Evolutionary conservation across 2,329 filamentous ascomycete species (phyloP), one percentile per base, ranked within the genome.

Genomic region (Paecilomyces niveus): DNA sequence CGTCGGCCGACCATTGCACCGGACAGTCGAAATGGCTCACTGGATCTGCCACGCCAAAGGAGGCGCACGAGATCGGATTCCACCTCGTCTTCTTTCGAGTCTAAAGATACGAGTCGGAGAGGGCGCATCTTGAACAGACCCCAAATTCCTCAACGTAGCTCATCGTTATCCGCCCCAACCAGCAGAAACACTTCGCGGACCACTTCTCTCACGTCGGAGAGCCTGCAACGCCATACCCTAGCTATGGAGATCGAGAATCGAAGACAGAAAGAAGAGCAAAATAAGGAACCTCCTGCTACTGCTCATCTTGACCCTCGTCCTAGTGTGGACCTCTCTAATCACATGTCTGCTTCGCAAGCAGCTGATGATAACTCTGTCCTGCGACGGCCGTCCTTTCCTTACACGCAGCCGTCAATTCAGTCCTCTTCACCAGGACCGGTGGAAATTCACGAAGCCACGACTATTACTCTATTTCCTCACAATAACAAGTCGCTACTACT

Each of bases 401-500:
- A 76, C 18, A 83, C 81, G 1, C 74, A 76, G 53, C 68, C 70
- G 67, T 83, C 70, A 58, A 78, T 73, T 62, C 72, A 74, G 31
- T 80, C 72, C 62, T 81, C 63, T 64, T 83, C 81, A 0, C 81
- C 80, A 0, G 79, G 78, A 1, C 71, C 74, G 1, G 72, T 83
- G 10, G 85, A 88, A 69, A 79, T 87, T 56, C 82, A 78, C 59
- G 83, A 87, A 68, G 85, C 85, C 9, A 84, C 78, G 50, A 83
- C 83, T 10, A 78, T 88, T 13, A 82, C 78, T 59, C 80, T 86
- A 33, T 86, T 81, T 61, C 80, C 84, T 2, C 85, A 87, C 70
- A 84, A 85, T 69, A 88, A 87, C 62, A 74, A 83, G 51, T 86
- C 83, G 6, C 71, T 87, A 4, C 73, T 87, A n/a, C 71, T 87